A percentile compares a stretch with the other conserved stretches of the same genome.
These are phyloP conservation scores for Mycena epipterygia DNA, from an alignment of 768 basidiomycete genomes.

Conservation along the genomic window DNA sequence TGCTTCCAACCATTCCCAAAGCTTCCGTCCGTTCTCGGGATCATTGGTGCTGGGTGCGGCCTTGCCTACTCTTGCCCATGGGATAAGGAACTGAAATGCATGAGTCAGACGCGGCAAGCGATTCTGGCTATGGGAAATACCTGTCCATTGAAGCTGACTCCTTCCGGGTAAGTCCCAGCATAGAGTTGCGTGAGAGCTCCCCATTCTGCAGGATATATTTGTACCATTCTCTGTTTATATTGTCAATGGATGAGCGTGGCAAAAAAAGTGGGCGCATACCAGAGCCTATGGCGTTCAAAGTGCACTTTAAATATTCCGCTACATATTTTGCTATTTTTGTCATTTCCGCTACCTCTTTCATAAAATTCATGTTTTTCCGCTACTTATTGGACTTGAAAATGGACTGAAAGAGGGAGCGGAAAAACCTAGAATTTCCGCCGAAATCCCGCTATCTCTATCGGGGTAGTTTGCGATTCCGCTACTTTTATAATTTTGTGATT, in stretches of 20 bases:
- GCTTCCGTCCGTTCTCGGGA: neutral
- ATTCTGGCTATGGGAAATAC: neutral
- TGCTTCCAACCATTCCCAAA: slow-evolving; percentile 2
- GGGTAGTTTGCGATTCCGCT: no score
- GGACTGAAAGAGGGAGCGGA: no score
- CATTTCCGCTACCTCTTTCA: no score
- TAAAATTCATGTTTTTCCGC: no score
- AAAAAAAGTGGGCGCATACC: neutral
- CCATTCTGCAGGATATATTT: slow-evolving; percentile 3
- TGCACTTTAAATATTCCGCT: no score
- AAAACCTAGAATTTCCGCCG: no score
- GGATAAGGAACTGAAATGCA: neutral
- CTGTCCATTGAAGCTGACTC: slow-evolving; percentile 3
- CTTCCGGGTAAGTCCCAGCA: neutral
- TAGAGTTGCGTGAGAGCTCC: slow-evolving; percentile 6
- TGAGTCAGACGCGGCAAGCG: neutral
- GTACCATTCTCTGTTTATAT: neutral
- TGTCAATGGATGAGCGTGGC: neutral
- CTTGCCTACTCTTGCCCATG: slow-evolving; percentile 7
- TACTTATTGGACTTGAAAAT: no score
- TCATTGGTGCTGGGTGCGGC: neutral
- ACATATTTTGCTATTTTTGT: no score
- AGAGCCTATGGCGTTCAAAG: no score
- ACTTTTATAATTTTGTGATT: no score
- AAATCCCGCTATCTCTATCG: no score